A percentile compares a stretch with the other conserved stretches of the same genome.
phyloP scores from a whole-genome alignment of 129 eudicot genomes.

The Centella asiatica region DNA sequence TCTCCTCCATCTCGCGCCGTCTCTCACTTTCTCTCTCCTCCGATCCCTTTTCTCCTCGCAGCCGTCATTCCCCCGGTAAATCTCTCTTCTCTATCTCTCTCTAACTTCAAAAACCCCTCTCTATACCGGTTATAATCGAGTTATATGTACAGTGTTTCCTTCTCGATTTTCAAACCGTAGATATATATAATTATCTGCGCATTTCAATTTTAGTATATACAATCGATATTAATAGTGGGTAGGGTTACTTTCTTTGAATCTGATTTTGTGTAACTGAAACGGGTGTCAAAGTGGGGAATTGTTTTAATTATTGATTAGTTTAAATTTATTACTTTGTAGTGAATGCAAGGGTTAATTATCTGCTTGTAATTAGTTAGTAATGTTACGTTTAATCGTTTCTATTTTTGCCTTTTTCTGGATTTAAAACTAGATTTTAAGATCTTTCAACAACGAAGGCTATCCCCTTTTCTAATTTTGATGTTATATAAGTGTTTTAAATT shows the following conservation, averaged over 20 bases:
- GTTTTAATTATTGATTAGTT: not conserved
- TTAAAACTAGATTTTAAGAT: not conserved
- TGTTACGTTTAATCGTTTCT: not conserved
- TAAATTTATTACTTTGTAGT: not conserved
- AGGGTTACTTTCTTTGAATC: not conserved
- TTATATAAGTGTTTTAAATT: not conserved
- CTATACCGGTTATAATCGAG: too few species aligned
- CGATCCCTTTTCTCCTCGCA: slow-evolving; percentile 3
- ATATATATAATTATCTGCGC: not conserved
- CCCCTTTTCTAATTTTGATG: not conserved
- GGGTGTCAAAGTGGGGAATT: not conserved
- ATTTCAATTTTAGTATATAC: not conserved
- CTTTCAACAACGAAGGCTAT: not conserved
- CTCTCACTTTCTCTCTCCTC: slow-evolving; percentile 5
- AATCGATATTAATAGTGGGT: not conserved
- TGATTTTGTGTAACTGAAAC: not conserved
- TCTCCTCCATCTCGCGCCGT: slow-evolving; percentile 24
- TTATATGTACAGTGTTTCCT: too few species aligned
- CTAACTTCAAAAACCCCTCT: too few species aligned
- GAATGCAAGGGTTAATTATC: not conserved
- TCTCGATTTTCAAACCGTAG: not conserved
- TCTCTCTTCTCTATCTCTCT: not conserved
- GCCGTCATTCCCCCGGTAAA: slow-evolving; percentile 1
- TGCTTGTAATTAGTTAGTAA: not conserved
- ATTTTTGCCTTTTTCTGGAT: not conserved